These are phyloP conservation scores for Scedosporium minutisporum DNA, from an alignment of 2,329 filamentous ascomycete genomes.

Conservation along the genomic window DNA sequence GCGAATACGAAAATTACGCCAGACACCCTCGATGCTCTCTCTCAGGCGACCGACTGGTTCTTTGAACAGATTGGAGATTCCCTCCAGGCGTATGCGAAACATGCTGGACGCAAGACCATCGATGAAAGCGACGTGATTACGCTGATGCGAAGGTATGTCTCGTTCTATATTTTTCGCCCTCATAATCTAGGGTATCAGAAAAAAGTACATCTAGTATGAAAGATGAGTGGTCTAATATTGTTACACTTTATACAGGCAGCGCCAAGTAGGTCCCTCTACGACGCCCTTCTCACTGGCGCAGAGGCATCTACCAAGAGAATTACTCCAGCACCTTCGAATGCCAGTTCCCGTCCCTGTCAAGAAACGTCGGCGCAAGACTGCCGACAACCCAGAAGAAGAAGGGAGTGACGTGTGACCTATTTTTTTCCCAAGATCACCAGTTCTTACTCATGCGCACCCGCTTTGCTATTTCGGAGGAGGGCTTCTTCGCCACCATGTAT, in stretches of 20 bases:
- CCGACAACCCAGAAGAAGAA: conserved; percentile 19
- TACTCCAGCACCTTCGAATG: conserved; percentile 75
- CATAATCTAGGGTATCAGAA: conserved; percentile 12
- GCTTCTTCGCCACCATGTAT: conserved; percentile 89
- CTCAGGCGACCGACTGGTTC: conserved; percentile 80
- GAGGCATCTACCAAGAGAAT: conserved; percentile 69
- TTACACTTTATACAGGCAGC: conserved; percentile 50
- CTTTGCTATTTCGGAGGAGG: conserved; percentile 60
- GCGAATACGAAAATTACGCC: conserved; percentile 61
- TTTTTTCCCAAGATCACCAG: conserved; percentile 42
- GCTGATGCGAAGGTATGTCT: conserved; percentile 69
- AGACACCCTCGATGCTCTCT: conserved; percentile 64
- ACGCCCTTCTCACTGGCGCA: conserved; percentile 81
- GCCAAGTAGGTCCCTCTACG: conserved; percentile 59
- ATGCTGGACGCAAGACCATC: conserved; percentile 75
- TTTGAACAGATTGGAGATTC: conserved; percentile 83
- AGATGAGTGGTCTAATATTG: conserved; percentile 15
- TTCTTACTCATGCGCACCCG: conserved; percentile 68
- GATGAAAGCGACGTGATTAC: conserved; percentile 76
- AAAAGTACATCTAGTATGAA: conserved; percentile 8
- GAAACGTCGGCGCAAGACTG: conserved; percentile 24
- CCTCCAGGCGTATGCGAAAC: conserved; percentile 66
- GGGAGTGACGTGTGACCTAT: conserved; percentile 1
- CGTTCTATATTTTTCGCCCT: conserved; percentile 12
- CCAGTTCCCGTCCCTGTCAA: conserved; percentile 43